These are phyloP conservation scores for Talaromyces marneffei DNA, from an alignment of 2,329 filamentous ascomycete species.

Conservation along the genomic window DNA sequence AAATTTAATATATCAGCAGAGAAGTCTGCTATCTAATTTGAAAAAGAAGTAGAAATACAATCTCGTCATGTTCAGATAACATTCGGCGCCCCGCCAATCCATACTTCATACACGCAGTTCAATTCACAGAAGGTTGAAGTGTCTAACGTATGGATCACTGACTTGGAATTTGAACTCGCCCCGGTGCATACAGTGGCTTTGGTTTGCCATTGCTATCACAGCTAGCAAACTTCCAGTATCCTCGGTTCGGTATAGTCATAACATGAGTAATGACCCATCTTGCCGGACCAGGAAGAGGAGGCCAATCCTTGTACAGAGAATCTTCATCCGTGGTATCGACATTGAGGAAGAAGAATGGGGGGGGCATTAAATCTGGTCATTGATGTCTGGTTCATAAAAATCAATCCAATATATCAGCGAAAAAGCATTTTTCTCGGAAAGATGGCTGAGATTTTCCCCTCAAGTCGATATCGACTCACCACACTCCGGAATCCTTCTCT, in stretches of 20 bases:
- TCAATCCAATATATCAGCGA: too few relatives aligned
- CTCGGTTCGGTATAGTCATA: neutral
- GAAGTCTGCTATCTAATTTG: neutral
- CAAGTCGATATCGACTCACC: too few relatives aligned
- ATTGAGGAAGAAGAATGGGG: slow-evolving; percentile 14
- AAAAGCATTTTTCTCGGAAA: too few relatives aligned
- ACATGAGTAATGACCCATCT: slow-evolving; percentile 9
- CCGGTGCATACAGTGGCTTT: slow-evolving; percentile 5
- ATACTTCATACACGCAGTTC: neutral
- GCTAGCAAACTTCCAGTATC: slow-evolving; percentile 14
- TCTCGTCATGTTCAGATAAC: neutral
- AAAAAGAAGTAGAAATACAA: neutral
- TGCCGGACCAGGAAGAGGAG: slow-evolving; percentile 5
- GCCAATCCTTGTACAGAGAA: slow-evolving; percentile 10
- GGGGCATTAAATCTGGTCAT: slow-evolving; percentile 8
- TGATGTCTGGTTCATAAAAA: neutral
- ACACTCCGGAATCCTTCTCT: slow-evolving; percentile 10
- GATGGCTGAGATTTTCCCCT: neutral
- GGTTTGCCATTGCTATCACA: slow-evolving; percentile 9
- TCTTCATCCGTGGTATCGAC: slow-evolving; percentile 7
- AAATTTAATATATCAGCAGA: neutral
- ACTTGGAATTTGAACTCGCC: neutral
- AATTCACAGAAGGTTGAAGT: neutral
- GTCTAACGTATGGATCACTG: neutral
- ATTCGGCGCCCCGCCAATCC: neutral